phyloP scores from a whole-genome alignment of 192 early-diverging fungal species.

The Mortierella hygrophila region DNA sequence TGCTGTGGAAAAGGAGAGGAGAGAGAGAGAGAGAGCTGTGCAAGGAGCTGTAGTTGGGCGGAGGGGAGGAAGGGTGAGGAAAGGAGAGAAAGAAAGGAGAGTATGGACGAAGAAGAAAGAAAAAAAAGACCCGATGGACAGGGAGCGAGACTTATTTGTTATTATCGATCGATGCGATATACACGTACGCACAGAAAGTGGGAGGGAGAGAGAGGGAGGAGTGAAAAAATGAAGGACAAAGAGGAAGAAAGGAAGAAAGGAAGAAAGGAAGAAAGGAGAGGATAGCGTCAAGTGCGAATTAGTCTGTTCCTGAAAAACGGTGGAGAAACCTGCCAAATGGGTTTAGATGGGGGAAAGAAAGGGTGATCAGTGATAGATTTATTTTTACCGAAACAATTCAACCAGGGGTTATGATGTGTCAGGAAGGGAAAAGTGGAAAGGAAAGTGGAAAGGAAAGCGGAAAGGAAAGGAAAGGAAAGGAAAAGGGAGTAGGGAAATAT shows the following conservation, averaged over 20 bases:
- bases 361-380: not conserved
- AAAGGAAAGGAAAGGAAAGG: not conserved
- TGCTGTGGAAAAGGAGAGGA: not conserved
- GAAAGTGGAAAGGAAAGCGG: not conserved
- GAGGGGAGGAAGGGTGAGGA: too few species aligned
- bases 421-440: not conserved
- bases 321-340: constrained; percentile 11
- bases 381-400: not conserved
- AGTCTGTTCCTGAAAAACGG: constrained; percentile 9
- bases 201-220: not conserved
- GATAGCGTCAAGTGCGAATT: too few species aligned
- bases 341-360: not conserved
- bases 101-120: not conserved
- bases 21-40: not conserved
- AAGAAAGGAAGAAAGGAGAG: too few species aligned
- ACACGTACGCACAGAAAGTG: not conserved
- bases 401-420: not conserved
- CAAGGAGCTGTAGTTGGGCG: not conserved
- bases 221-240: not conserved
- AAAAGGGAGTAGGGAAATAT: not conserved
- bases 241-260: not conserved
- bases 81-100: not conserved
- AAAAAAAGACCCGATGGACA: constrained; percentile 2
- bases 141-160: too few species aligned
- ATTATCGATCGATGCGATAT: too few species aligned